phyloP scores from a whole-genome alignment of 2,329 filamentous ascomycete genomes.

The Cladosporium sp. region DNA sequence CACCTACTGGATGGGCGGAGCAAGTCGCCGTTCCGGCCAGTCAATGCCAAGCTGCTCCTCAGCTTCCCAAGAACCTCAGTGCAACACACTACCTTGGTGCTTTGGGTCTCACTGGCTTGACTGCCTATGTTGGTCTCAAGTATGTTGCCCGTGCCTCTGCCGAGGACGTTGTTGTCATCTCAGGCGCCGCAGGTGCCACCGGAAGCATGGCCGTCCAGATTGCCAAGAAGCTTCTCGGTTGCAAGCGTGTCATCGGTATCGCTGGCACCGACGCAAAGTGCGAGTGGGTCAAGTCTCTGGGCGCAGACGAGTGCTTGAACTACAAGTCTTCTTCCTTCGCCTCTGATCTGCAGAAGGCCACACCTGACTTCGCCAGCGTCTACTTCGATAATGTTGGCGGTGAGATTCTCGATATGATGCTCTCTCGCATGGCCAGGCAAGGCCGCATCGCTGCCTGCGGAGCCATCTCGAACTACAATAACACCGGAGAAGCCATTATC shows the following conservation, averaged over 20 bases:
- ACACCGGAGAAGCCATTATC: constrained; percentile 36
- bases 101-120: constrained; percentile 41
- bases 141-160: constrained; percentile 36
- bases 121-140: constrained; percentile 47
- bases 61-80: constrained; percentile 32
- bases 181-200: constrained; percentile 47
- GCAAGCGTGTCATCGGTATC: constrained; percentile 48
- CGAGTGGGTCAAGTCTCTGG: constrained; percentile 47
- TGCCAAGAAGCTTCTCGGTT: constrained; percentile 45
- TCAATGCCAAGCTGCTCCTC: constrained; percentile 19
- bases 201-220: constrained; percentile 51
- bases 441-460: constrained; percentile 68
- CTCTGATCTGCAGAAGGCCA: constrained; percentile 44
- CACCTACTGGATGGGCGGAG: constrained; percentile 38
- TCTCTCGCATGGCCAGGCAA: constrained; percentile 58
- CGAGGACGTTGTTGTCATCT: constrained; percentile 45
- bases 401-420: constrained; percentile 63
- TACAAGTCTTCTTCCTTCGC: constrained; percentile 49
- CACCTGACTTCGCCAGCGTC: constrained; percentile 54
- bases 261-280: constrained; percentile 52
- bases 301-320: constrained; percentile 53
- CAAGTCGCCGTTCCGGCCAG: constrained; percentile 37
- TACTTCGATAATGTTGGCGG: constrained; percentile 74
- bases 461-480: constrained; percentile 66
- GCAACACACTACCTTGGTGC: constrained; percentile 45